Conservation (phyloP, 805 yeast species). For the Yueomyces sp. region DNA sequence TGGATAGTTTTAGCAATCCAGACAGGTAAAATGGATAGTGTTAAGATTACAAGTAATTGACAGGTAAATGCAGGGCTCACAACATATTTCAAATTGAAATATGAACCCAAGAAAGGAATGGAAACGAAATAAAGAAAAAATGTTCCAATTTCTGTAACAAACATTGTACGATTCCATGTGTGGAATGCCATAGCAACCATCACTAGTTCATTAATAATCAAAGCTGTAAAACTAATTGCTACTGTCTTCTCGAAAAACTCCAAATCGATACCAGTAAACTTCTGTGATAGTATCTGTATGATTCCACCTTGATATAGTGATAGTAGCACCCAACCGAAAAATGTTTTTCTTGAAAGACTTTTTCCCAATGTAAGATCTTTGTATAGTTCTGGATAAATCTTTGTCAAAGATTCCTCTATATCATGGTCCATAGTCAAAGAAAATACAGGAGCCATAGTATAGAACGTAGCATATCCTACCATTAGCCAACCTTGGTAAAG, state of each 20-base stretch:
- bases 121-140: slow-evolving; percentile 53
- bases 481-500: slow-evolving; percentile 91
- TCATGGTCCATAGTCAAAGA: slow-evolving; percentile 85
- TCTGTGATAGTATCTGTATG: slow-evolving; percentile 73
- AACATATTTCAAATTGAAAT: slow-evolving; percentile 62
- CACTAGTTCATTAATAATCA: slow-evolving; percentile 71
- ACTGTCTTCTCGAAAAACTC: slow-evolving; percentile 60
- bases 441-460: slow-evolving; percentile 97
- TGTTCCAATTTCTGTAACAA: slow-evolving; percentile 59
- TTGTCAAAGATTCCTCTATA: slow-evolving; percentile 78
- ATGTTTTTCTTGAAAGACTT: slow-evolving; percentile 74
- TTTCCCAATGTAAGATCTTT: slow-evolving; percentile 82
- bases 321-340: slow-evolving; percentile 80
- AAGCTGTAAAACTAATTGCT: slow-evolving; percentile 68
- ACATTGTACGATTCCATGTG: slow-evolving; percentile 80
- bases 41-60: slow-evolving; percentile 51
- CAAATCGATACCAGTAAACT: slow-evolving; percentile 48
- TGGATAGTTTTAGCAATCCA: slow-evolving; percentile 73
- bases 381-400: slow-evolving; percentile 86
- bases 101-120: slow-evolving; percentile 77
- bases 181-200: slow-evolving; percentile 91
- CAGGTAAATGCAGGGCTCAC: slow-evolving; percentile 47
- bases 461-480: slow-evolving; percentile 96
- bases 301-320: slow-evolving; percentile 85
- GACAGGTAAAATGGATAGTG: slow-evolving; percentile 71